Conservation (phyloP, 208 protist species). For the Leishmania turanica region DNA sequence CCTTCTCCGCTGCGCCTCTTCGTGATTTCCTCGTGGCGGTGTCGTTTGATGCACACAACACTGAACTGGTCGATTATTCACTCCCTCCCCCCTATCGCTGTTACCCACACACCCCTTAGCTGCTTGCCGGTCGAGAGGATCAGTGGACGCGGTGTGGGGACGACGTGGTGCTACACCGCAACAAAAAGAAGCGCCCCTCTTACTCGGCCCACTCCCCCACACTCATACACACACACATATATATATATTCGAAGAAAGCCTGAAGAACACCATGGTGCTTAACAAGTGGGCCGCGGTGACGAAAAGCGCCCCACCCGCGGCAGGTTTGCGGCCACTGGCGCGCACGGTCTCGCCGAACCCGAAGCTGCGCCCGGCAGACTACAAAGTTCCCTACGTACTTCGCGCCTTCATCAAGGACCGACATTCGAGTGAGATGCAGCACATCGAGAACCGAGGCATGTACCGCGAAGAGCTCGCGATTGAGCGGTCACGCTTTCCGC, state of each 20-base stretch:
- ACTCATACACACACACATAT: rapidly evolving
- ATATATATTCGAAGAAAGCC: no score
- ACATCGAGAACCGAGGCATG: slow-evolving; percentile 92
- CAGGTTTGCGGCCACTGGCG: slow-evolving; percentile 67
- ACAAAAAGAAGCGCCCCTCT: background rate
- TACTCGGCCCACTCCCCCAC: background rate
- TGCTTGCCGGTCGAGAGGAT: background rate
- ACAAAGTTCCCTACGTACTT: slow-evolving; percentile 88
- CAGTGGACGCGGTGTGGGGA: background rate
- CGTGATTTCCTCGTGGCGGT: background rate
- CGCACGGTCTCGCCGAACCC: slow-evolving; percentile 57
- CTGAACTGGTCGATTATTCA: background rate
- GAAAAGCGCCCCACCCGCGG: slow-evolving; percentile 65
- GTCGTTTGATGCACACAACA: background rate
- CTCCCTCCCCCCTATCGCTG: background rate
- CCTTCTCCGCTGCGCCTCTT: background rate
- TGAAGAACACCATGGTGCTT: slow-evolving; percentile 57
- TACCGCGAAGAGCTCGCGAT: slow-evolving; percentile 89
- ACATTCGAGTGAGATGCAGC: slow-evolving; percentile 85
- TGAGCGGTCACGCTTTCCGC: slow-evolving; percentile 86
- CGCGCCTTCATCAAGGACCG: slow-evolving; percentile 87
- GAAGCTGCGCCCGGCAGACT: slow-evolving; percentile 70
- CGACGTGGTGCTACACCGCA: background rate
- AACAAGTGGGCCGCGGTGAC: slow-evolving; percentile 91
- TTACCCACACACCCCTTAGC: background rate